Evolutionary conservation across 495 filamentous ascomycete species (phyloP), one percentile per base, ranked within the genome.

Genomic region (Hypoxylon fragiforme): DNA sequence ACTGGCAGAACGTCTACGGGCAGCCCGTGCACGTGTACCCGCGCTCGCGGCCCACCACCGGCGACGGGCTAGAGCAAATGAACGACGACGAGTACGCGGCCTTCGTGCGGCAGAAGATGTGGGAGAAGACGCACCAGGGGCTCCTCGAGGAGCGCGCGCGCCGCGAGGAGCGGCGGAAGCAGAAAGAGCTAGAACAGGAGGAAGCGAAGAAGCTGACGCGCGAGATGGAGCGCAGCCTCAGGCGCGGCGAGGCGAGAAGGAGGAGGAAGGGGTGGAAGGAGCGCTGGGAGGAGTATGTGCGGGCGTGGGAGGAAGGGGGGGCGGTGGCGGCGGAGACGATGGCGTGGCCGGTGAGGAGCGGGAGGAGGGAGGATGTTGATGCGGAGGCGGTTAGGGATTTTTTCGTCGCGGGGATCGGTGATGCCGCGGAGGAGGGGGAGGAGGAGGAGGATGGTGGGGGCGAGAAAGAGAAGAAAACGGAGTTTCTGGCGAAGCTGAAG

Each of bases 1-100:
- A 90, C 74, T 98, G 94, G 94, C 87, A 96, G 67, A 80, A 83
- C 26, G 90, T 97, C 41, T 98, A 96, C 70, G 91, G 92, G 11
- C 91, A 97, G 64, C 92, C 92, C 0, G 88, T 97, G 44, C 75
- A 77, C 55, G 60, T 73, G 3, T 74, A 75, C 57, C 16, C 53
- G 0, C 39, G 54, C 18, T 46, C 48, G 18, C 48, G 55, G 1
- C 12, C 48, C 9, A 44, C 68, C 50, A 19, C 73, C 59, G 26
- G 59, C 34, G 61, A 88, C 82, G 50, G 89, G 54, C 78, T 96
- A 13, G 91, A 97, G 69, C 78, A 73, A 43, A 96, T 97, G 92
- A 79, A 74, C 7, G 94, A 97, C 50, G 91, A 96, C 12, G 90
- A 96, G 64, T 98, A 97, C 63, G 85, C 88, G 1, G 71, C 78